A percentile compares a stretch with the other conserved stretches of the same genome.
Conservation (phyloP, 371 early-diverging fungal species). For the Mortierella sp. region DNA sequence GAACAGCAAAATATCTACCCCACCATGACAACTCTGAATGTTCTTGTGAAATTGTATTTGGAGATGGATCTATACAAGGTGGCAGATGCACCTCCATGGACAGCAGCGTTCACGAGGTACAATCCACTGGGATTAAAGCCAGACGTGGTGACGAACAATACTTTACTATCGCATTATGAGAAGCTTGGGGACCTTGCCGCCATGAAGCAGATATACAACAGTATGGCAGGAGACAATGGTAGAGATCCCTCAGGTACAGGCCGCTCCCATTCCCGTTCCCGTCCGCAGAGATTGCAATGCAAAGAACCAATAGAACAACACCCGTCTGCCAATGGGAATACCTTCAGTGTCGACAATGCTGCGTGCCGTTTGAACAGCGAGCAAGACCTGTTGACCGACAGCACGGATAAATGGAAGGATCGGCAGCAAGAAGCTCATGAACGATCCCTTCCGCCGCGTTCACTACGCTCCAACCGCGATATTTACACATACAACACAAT, state of each 20-base stretch:
- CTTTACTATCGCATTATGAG: constrained; percentile 58
- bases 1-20: constrained; percentile 15
- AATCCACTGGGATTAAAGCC: constrained; percentile 55
- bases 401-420: background rate
- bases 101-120: constrained; percentile 25
- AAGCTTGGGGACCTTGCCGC: constrained; percentile 43
- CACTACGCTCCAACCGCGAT: constrained; percentile 34
- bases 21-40: constrained; percentile 28
- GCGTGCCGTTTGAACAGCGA: background rate
- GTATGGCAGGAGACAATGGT: constrained; percentile 25
- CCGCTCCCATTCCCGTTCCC: no score
- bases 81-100: constrained; percentile 29
- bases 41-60: constrained; percentile 42
- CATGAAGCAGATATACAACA: constrained; percentile 41
- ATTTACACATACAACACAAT: constrained; percentile 54
- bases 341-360: background rate
- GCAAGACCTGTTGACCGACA: background rate
- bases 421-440: constrained; percentile 1
- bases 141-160: constrained; percentile 63
- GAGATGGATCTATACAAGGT: constrained; percentile 41
- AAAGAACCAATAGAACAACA: background rate
- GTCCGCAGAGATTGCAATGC: background rate
- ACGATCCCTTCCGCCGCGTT: background rate
- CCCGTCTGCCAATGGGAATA: background rate
- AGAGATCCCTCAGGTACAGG: background rate